Evolutionary conservation across 352 stramenopile species (phyloP), one percentile per base, ranked within the genome.

Genomic region (Blastocystis sp.): DNA sequence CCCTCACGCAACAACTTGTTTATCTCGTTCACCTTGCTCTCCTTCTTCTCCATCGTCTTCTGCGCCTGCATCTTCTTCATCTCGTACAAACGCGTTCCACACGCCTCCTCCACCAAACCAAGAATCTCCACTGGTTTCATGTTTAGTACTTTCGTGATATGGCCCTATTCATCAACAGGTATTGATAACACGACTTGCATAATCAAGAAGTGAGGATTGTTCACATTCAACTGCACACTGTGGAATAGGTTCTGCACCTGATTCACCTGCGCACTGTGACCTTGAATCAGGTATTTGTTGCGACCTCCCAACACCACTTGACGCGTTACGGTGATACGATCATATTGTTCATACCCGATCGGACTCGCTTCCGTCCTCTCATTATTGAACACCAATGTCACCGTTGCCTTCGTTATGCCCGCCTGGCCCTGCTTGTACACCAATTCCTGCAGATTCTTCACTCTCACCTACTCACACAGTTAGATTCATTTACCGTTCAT

Each of bases 201-300:
- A 92, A 99, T 99, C 66, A 99, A 92, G 90, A 99, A 99, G 90
- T 99, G 97, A 67, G 97, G 97, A 92, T 99, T 99, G 92, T 99
- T 99, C 76, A 99, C 96, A 92, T 99, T 99, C 53, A 99, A 92
- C 91, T 99, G 97, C 69, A 99, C 97, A 4, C 95, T 98, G 92
- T 99, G 97, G 91, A 99, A 99, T 3, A 99, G 92, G 91, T 99
- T 99, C 89, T 98, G 95, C 76, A 99, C 96, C 90, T 99, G 95
- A 59, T 93, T 96, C 59, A 97, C 96, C 90, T 98, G 96, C 53
- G 95, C 95, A 60, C 94, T 97, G 89, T 97, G 93, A 66, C 97
- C 96, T 90, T 99, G 99, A 91, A 99, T 98, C 62, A 99, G 90
- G 92, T 99, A 99, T 90, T 99, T 99, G 91, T 98, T 98, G 86